These are phyloP conservation scores for Phaeoacremonium minimum DNA, from an alignment of 2,329 filamentous ascomycete genomes.

Conservation along the genomic window DNA sequence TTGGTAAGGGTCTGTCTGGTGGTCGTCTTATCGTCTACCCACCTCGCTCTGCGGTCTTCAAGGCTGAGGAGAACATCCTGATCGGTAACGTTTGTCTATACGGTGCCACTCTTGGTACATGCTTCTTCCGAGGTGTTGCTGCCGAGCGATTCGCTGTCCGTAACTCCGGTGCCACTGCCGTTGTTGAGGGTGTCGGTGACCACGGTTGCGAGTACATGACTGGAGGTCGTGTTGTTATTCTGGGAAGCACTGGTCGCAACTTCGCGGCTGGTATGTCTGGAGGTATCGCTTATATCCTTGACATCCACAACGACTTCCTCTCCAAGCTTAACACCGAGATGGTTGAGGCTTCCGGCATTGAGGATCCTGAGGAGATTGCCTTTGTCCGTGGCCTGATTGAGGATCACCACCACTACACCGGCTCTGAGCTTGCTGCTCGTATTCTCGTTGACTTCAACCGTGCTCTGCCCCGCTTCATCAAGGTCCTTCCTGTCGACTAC, in stretches of 20 bases:
- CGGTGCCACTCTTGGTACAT: constrained; percentile 83
- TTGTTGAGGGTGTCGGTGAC: constrained; percentile 94
- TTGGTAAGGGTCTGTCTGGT: constrained; percentile 92
- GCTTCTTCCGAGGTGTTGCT: constrained; percentile 95
- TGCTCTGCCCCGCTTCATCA: constrained; percentile 85
- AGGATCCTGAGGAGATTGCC: constrained; percentile 84
- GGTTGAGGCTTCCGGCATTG: constrained; percentile 83
- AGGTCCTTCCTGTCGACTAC: constrained; percentile 92
- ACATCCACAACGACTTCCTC: constrained; percentile 84
- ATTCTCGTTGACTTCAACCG: constrained; percentile 94
- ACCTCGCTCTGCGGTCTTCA: constrained; percentile 84
- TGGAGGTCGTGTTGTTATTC: constrained; percentile 81
- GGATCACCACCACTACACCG: constrained; percentile 97
- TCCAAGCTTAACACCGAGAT: constrained; percentile 96
- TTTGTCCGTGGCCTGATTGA: constrained; percentile 89
- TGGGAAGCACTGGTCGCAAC: constrained; percentile 89
- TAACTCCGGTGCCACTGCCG: constrained; percentile 93
- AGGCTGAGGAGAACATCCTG: constrained; percentile 92
- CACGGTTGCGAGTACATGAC: constrained; percentile 99
- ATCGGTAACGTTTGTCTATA: constrained; percentile 95
- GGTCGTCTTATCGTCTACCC: constrained; percentile 92
- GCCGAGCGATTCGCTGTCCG: constrained; percentile 95
- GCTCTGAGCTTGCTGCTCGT: constrained; percentile 88
- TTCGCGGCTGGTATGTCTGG: constrained; percentile 98
- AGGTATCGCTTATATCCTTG: constrained; percentile 91